Conservation (phyloP, 1,284 basidiomycete genomes). For the Apiotrichum sp. region DNA sequence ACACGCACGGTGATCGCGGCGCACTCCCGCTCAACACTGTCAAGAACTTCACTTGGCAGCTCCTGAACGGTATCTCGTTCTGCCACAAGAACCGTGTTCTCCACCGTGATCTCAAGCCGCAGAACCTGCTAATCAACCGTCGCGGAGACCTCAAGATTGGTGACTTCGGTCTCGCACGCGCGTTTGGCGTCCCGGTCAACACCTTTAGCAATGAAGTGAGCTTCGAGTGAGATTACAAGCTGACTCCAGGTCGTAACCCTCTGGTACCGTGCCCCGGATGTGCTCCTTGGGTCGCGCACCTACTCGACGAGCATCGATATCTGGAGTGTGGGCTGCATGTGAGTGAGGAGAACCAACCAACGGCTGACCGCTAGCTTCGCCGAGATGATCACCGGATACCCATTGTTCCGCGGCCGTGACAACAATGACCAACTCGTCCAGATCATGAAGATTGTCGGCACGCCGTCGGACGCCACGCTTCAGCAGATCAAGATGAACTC, state of each 20-base stretch:
- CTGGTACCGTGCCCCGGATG: conserved; percentile 97
- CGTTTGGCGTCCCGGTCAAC: conserved; percentile 94
- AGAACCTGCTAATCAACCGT: conserved; percentile 92
- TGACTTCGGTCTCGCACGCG: conserved; percentile 92
- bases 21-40: conserved; percentile 64
- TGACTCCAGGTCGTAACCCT: conserved; percentile 85
- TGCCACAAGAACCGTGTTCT: conserved; percentile 95
- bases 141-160: conserved; percentile 83
- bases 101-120: conserved; percentile 95
- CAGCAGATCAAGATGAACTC: conserved; percentile 87
- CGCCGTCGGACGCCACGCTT: conserved; percentile 82
- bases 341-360: conserved; percentile 15
- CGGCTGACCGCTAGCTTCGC: conserved; percentile 31
- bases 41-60: conserved; percentile 55
- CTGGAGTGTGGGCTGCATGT: conserved; percentile 81
- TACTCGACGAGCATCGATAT: conserved; percentile 97
- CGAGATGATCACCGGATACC: conserved; percentile 83
- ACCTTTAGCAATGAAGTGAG: conserved; percentile 95
- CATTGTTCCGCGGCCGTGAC: conserved; percentile 93
- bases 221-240: background rate
- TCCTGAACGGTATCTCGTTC: conserved; percentile 68
- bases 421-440: conserved; percentile 97
- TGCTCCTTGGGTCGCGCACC: conserved; percentile 88
- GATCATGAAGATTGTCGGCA: conserved; percentile 96
- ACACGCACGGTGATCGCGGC: conserved; percentile 68